Base-by-base conservation (phyloP, 306 rosid species). In the Quercus dentata region DNA sequence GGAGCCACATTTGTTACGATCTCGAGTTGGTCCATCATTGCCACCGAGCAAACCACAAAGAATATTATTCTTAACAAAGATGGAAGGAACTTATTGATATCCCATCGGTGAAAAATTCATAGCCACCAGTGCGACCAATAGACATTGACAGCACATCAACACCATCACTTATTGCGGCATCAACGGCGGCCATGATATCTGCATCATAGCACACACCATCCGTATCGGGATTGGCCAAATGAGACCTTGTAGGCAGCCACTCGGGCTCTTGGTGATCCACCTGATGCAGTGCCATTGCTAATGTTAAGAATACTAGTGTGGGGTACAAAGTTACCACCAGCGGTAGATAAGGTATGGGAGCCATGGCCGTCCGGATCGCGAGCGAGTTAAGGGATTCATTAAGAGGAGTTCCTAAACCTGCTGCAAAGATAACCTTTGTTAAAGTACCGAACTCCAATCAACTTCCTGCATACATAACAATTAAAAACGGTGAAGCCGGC, bases 321-420 rank as follows among this genome's bases (percentile, higher is more conserved):
- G 0, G 28, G 2, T 8, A 90, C 91, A 54, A 84, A 85, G 56
- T 28, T 95, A 14, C 98, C 99, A 1, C 91, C 98, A 0, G 97
- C 98, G 0, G 99, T 95, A n/a, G 99, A 95, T 59, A 95, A 79
- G 44, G 99, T 95, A 44, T 95, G 99, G 17, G 97, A 20, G 4
- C 98, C 98, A 71, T 95, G 98, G 58, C 99, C 99, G 0, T 65
- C 87, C 2, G 28, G 1, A 86, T 95, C 99, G 1, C 97, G 87
- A 0, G 89, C 75, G 80, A 76, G 44, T 73, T 4, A 2, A 12
- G n/a, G 4, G 88, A 74, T 4, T 1, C 14, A 12, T 69, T 70
- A 1, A 79, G 69, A 2, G 71, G 23, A 67, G 19, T 11, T 6
- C 72, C 6, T 2, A 3, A 4, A 54, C 20, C 67, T 4, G 86